These are phyloP conservation scores for Talaromyces ruber DNA, from an alignment of 495 filamentous ascomycete species.

Conservation along the genomic window DNA sequence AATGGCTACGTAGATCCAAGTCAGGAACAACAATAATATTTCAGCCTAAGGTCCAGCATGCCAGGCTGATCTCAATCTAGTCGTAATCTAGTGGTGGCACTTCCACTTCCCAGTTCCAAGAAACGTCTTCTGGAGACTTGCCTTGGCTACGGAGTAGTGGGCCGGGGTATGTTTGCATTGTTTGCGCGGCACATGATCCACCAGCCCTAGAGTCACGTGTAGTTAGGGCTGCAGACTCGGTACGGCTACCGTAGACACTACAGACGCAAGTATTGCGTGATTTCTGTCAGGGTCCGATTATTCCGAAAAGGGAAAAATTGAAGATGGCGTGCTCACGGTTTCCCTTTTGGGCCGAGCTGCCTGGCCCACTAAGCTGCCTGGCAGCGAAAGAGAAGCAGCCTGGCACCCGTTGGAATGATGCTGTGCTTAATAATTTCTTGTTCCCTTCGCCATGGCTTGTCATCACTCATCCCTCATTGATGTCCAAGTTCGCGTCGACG, in stretches of 20 bases:
- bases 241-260: slow-evolving; percentile 18
- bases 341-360: background rate
- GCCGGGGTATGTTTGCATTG: background rate
- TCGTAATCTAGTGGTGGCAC: background rate
- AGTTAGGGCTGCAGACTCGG: background rate
- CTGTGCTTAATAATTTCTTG: slow-evolving; percentile 1
- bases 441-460: background rate
- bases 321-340: slow-evolving; percentile 6
- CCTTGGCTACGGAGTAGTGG: background rate
- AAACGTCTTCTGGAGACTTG: background rate
- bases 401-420: background rate
- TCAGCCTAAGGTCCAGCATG: background rate
- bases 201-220: background rate
- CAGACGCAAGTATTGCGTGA: slow-evolving; percentile 33
- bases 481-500: background rate
- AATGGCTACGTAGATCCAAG: background rate
- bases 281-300: slow-evolving; percentile 11
- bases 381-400: background rate
- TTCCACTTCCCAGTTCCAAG: background rate
- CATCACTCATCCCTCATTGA: background rate
- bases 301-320: background rate
- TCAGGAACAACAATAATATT: background rate
- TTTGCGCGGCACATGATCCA: background rate
- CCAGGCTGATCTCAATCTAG: background rate
- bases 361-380: background rate